A percentile compares a stretch with the other conserved stretches of the same genome.
Evolutionary conservation across 495 filamentous ascomycete genomes (phyloP).

Genomic region (Aspergillus asperescens): DNA sequence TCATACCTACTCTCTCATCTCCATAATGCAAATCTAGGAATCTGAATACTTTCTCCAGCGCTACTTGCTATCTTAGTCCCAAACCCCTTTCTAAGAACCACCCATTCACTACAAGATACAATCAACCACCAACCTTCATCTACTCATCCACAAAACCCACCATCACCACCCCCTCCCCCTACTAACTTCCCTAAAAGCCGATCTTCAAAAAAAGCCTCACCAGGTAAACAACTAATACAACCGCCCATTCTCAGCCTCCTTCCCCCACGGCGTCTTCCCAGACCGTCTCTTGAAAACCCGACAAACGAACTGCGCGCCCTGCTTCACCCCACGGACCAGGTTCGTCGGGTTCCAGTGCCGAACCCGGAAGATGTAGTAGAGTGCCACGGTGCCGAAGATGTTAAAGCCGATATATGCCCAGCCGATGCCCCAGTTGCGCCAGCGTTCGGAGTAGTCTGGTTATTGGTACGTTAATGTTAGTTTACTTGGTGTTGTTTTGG

Average conservation of each 20-base stretch:
- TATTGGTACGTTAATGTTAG: slow-evolving; percentile 1
- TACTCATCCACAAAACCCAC: no score
- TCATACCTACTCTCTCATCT: no score
- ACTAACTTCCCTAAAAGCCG: no score
- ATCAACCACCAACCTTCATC: no score
- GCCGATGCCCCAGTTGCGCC: slow-evolving; percentile 51
- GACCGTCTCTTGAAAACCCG: slow-evolving; percentile 42
- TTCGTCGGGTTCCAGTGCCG: slow-evolving; percentile 40
- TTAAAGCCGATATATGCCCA: slow-evolving; percentile 53
- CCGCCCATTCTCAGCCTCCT: slow-evolving; percentile 48
- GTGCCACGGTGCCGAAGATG: slow-evolving; percentile 41
- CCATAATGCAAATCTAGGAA: no score
- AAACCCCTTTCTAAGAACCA: no score
- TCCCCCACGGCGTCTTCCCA: slow-evolving; percentile 54
- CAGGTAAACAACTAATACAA: slow-evolving; percentile 16
- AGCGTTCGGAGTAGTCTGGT: slow-evolving; percentile 40
- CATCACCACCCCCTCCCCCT: no score
- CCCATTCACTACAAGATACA: no score
- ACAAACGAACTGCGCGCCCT: slow-evolving; percentile 29
- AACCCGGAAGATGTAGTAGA: slow-evolving; percentile 53
- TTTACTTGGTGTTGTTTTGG: neutral
- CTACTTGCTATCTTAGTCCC: no score
- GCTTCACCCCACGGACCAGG: slow-evolving; percentile 26
- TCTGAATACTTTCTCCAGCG: no score
- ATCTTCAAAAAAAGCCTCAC: no score